These are phyloP conservation scores for Vararia minispora DNA, from an alignment of 768 basidiomycete species.

Conservation along the genomic window DNA sequence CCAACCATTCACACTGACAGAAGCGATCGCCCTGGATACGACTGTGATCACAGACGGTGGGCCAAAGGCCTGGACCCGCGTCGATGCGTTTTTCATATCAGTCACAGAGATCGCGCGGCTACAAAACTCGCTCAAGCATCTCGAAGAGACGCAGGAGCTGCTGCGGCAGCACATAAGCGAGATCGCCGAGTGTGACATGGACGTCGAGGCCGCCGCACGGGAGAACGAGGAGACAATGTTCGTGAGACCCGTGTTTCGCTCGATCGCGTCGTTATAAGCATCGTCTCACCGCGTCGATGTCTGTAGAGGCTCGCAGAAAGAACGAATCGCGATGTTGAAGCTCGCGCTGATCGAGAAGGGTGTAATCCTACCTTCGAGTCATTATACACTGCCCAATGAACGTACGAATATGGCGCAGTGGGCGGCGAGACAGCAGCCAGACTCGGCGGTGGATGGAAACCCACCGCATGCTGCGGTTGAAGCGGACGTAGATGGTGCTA, in stretches of 20 bases:
- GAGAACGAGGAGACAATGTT: conserved; percentile 73
- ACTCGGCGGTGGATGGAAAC: no score
- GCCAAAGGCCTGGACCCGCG: neutral
- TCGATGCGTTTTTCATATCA: neutral
- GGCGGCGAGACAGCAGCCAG: no score
- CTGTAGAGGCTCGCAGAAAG: conserved; percentile 64
- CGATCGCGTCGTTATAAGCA: conserved; percentile 1
- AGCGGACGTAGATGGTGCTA: neutral
- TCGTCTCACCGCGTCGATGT: neutral
- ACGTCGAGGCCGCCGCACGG: conserved; percentile 45
- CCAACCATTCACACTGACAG: conserved; percentile 64
- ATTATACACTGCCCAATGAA: conserved; percentile 33
- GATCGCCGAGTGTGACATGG: conserved; percentile 36
- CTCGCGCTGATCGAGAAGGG: conserved; percentile 56
- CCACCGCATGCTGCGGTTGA: neutral
- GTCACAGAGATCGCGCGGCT: conserved; percentile 63
- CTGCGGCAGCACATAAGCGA: conserved; percentile 36
- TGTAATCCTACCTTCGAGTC: conserved; percentile 23
- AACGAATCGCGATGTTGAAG: conserved; percentile 57
- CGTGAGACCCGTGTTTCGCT: conserved; percentile 11
- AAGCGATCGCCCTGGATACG: conserved; percentile 57
- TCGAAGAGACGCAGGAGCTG: conserved; percentile 50
- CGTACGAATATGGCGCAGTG: no score
- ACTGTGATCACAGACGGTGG: conserved; percentile 62
- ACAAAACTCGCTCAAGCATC: conserved; percentile 54